Percentiles rank a stretch among this genome's conserved stretches.
Evolutionary conservation across 495 filamentous ascomycete genomes (phyloP).

Genomic region (Lasiosphaeris hirsuta): DNA sequence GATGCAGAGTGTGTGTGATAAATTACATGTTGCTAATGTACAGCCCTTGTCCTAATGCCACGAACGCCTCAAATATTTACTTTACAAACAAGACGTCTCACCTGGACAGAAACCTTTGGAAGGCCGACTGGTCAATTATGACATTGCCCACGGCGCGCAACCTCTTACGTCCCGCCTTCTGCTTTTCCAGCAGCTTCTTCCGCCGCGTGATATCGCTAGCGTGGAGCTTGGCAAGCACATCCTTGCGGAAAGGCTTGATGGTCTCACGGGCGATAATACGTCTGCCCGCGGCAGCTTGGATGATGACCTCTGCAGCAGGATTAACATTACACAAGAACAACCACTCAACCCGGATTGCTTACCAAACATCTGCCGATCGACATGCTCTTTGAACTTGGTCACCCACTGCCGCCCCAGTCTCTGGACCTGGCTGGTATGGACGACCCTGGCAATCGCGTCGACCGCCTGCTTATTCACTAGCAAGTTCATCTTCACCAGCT

Average conservation of each 20-base stretch:
- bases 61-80: too few relatives aligned
- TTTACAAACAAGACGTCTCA: constrained; percentile 12
- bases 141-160: constrained; percentile 73
- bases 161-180: constrained; percentile 93
- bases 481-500: constrained; percentile 85
- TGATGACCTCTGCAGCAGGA: constrained; percentile 65
- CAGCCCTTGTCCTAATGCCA: too few relatives aligned
- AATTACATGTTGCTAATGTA: too few relatives aligned
- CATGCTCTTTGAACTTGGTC: constrained; percentile 93
- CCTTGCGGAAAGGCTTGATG: constrained; percentile 94
- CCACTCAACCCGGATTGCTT: background rate
- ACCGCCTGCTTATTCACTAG: constrained; percentile 90
- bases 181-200: constrained; percentile 88
- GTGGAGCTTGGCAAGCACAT: constrained; percentile 89
- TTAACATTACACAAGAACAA: background rate
- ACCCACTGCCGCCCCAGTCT: constrained; percentile 83
- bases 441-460: constrained; percentile 87
- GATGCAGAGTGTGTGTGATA: too few relatives aligned
- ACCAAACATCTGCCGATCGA: constrained; percentile 86
- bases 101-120: constrained; percentile 79
- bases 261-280: constrained; percentile 88
- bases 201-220: constrained; percentile 80
- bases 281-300: constrained; percentile 84
- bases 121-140: constrained; percentile 87
- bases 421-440: constrained; percentile 75